Conservation (phyloP, 2,329 filamentous ascomycete genomes). For the Aspergillus ruber region DNA sequence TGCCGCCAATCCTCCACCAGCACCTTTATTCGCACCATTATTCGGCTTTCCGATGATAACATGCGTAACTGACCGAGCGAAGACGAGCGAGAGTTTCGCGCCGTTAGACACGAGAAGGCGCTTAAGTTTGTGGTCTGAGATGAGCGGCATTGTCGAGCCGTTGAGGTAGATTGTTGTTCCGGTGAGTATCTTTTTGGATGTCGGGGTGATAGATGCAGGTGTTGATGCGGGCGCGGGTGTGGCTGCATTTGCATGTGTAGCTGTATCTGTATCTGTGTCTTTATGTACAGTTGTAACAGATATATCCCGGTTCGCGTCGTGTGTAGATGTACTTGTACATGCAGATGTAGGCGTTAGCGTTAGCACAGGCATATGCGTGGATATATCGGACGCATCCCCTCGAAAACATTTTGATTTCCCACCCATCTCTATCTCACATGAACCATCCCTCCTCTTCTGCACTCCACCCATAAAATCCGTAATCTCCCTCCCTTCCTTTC, state of each 20-base stretch:
- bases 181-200: slow-evolving; percentile 54
- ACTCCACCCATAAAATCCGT: slow-evolving; percentile 43
- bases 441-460: slow-evolving; percentile 35
- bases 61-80: slow-evolving; percentile 75
- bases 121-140: slow-evolving; percentile 84
- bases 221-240: not conserved
- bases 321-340: not conserved
- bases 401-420: not conserved
- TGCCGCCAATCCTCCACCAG: slow-evolving; percentile 68
- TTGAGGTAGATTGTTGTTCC: slow-evolving; percentile 77
- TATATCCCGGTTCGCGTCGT: not conserved
- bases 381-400: not conserved
- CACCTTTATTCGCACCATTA: slow-evolving; percentile 41
- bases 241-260: not conserved
- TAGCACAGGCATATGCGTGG: too few relatives aligned
- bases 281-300: not conserved
- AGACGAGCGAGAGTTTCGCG: slow-evolving; percentile 61
- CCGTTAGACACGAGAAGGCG: slow-evolving; percentile 69
- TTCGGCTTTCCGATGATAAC: slow-evolving; percentile 67
- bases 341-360: not conserved
- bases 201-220: not conserved
- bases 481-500: slow-evolving; percentile 34
- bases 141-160: slow-evolving; percentile 70
- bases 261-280: not conserved
- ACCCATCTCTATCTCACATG: slow-evolving; percentile 9